Base-by-base conservation (phyloP, 1,284 basidiomycete species). In the Mixia osmundae region DNA sequence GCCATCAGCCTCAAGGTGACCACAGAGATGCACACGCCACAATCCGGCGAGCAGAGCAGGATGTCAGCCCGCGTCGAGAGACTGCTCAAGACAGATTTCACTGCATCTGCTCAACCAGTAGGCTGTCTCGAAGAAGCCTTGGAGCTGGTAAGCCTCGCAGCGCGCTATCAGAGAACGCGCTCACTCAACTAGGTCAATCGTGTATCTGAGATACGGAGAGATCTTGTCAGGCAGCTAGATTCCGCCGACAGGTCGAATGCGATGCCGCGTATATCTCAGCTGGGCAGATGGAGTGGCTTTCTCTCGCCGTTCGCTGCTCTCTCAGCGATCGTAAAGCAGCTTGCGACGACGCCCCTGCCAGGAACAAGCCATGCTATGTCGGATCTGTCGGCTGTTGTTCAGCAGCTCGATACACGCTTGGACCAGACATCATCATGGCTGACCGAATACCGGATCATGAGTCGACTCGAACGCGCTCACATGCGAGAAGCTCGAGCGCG, bases 341-440 rank as follows among this genome's bases (percentile, higher is more conserved):
- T n/a, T n/a, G n/a, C n/a, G n/a, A n/a, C n/a, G n/a, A n/a, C n/a
- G n/a, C n/a, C n/a, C n/a, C n/a, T n/a, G n/a, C n/a, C n/a, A n/a
- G n/a, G n/a, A n/a, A n/a, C n/a, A n/a, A n/a, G n/a, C n/a, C n/a
- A n/a, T n/a, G n/a, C n/a, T n/a, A n/a, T n/a, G n/a, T n/a, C n/a
- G n/a, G n/a, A n/a, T n/a, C n/a, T n/a, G 14, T 23, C 22, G 25
- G 21, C 33, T 26, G n/a, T 33, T 51, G 58, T 54, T 2, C 47
- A 54, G 30, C 59, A 61, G 44, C 38, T 61, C 11, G 49, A 56
- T 49, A 42, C 54, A 12, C 50, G 58, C 26, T 40, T 54, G 35
- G 50, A 58, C 35, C 56, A 59, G 45, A 41, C 54, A 18, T 27
- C 55, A 39, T 47, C 62, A 44, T 50, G 53, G 24, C 59, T 61